Percentiles rank a stretch among this genome's conserved stretches.
Evolutionary conservation across 2,329 filamentous ascomycete genomes (phyloP).

Genomic region (Aspergillus sclerotialis): DNA sequence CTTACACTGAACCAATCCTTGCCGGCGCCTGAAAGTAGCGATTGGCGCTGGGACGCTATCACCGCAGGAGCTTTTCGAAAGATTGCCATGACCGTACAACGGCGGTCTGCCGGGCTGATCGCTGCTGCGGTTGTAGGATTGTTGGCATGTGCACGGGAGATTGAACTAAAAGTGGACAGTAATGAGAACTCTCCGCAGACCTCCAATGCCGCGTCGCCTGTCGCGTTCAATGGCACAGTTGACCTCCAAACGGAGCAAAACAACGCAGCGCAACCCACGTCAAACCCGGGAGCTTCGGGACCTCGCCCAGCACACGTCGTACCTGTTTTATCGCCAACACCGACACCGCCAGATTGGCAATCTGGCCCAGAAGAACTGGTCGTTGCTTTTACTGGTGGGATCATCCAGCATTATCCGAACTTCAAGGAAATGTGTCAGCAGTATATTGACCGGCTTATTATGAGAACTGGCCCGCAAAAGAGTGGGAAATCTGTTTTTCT

Average conservation of each 20-base stretch:
- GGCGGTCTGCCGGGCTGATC: slow-evolving; percentile 65
- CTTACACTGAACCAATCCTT: slow-evolving; percentile 48
- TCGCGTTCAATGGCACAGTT: slow-evolving; percentile 16
- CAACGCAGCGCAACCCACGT: neutral
- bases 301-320: slow-evolving; percentile 27
- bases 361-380: slow-evolving; percentile 55
- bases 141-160: slow-evolving; percentile 61
- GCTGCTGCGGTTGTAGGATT: slow-evolving; percentile 67
- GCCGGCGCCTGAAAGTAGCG: slow-evolving; percentile 34
- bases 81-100: slow-evolving; percentile 64
- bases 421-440: slow-evolving; percentile 63
- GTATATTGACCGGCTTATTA: slow-evolving; percentile 55
- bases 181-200: slow-evolving; percentile 28
- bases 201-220: slow-evolving; percentile 17
- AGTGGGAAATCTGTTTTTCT: slow-evolving; percentile 46
- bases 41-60: slow-evolving; percentile 57
- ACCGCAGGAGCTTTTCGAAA: slow-evolving; percentile 55
- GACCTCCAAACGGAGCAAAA: neutral
- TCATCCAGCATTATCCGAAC: slow-evolving; percentile 71
- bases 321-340: slow-evolving; percentile 28
- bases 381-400: slow-evolving; percentile 73
- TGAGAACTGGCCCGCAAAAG: slow-evolving; percentile 38
- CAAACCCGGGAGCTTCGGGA: no score
- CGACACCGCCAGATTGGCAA: slow-evolving; percentile 32
- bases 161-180: slow-evolving; percentile 41